Conservation (phyloP, 345 rosid genomes). For the Raphanus sativus region DNA sequence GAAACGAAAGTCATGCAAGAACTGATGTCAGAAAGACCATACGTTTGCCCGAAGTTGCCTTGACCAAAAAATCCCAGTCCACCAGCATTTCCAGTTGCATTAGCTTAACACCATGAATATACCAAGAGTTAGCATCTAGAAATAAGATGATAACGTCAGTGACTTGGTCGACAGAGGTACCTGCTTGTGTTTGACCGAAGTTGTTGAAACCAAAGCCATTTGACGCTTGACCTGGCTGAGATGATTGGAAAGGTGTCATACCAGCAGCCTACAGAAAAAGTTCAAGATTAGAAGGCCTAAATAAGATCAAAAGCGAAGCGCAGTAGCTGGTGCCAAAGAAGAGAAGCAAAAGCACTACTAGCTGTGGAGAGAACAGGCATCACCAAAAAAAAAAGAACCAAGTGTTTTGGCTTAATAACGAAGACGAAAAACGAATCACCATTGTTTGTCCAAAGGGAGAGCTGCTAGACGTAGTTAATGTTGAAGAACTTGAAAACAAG, state of each 20-base stretch:
- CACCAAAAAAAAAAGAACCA: slow-evolving; percentile 10
- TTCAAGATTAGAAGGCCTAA: neutral
- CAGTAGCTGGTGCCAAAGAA: neutral
- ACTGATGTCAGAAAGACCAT: slow-evolving; percentile 39
- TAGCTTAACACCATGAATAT: slow-evolving; percentile 40
- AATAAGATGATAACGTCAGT: slow-evolving; percentile 16
- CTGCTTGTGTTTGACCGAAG: slow-evolving; percentile 42
- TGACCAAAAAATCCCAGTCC: slow-evolving; percentile 57
- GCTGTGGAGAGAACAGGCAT: slow-evolving; percentile 2
- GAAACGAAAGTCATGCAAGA: slow-evolving; percentile 5
- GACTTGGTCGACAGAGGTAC: slow-evolving; percentile 34
- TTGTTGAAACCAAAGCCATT: slow-evolving; percentile 37
- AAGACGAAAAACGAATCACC: slow-evolving; percentile 39
- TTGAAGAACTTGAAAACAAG: slow-evolving; percentile 60
- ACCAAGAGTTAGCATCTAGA: slow-evolving; percentile 16
- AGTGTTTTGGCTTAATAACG: neutral
- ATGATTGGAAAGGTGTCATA: slow-evolving; percentile 56
- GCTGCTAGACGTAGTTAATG: slow-evolving; percentile 48
- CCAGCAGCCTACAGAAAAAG: slow-evolving; percentile 50
- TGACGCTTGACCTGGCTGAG: slow-evolving; percentile 41
- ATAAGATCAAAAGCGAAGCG: slow-evolving; percentile 3
- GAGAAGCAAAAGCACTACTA: slow-evolving; percentile 4
- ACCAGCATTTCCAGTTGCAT: slow-evolving; percentile 51
- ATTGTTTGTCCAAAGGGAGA: slow-evolving; percentile 57
- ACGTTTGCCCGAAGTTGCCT: slow-evolving; percentile 64